Evolutionary conservation across 2,329 filamentous ascomycete species (phyloP).

Genomic region (Triangularia verruculosa): DNA sequence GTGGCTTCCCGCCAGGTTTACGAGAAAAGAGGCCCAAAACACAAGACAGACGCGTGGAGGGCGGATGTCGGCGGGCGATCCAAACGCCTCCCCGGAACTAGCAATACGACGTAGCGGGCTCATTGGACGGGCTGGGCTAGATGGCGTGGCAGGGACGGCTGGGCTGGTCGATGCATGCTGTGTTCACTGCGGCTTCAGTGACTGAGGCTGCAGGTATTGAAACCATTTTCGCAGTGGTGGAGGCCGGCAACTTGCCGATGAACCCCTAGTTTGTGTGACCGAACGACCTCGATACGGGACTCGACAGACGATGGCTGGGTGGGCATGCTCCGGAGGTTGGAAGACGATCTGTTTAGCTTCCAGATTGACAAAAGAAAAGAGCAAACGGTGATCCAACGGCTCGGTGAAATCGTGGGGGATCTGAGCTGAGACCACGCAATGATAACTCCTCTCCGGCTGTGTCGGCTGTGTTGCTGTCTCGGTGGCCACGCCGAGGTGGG

Average conservation of each 20-base stretch:
- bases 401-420: not conserved
- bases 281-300: not conserved
- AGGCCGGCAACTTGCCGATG: conserved; percentile 9
- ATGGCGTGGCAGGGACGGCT: conserved; percentile 9
- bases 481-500: not conserved
- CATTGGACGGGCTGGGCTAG: not conserved
- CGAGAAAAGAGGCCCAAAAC: not conserved
- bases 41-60: not conserved
- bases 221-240: not conserved
- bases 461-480: not conserved
- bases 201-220: conserved; percentile 12
- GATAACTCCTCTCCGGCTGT: not conserved
- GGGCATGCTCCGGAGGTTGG: too few relatives aligned
- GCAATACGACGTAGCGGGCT: not conserved
- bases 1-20: not conserved
- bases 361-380: not conserved
- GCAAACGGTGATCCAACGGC: not conserved
- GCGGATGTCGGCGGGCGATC: conserved; percentile 15
- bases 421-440: not conserved
- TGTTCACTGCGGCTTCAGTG: not conserved
- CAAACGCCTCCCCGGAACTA: conserved; percentile 13
- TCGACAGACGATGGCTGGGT: not conserved
- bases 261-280: conserved; percentile 14
- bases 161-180: not conserved
- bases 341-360: not conserved